These are phyloP conservation scores for Salvia splendens DNA, from an alignment of 257 asterid species.

Conservation along the genomic window DNA sequence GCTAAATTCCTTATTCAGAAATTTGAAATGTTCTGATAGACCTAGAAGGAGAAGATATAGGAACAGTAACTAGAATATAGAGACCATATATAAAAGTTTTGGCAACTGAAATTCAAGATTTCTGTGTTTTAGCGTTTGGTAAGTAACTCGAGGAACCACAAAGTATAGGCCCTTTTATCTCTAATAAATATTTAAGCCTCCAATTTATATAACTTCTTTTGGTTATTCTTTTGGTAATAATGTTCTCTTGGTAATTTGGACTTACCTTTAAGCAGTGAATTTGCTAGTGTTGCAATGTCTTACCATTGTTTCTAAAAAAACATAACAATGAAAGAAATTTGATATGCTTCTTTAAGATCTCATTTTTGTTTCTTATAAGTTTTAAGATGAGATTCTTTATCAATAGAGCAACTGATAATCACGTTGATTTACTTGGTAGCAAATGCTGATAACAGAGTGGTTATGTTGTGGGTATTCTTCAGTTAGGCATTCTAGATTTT, in stretches of 20 bases:
- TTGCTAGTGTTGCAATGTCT: too few species aligned
- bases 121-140: background rate
- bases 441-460: conserved; percentile 1
- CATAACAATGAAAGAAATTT: conserved; percentile 6
- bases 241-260: too few species aligned
- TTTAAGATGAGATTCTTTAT: background rate
- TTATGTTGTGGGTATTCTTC: background rate
- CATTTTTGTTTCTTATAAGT: background rate
- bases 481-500: background rate
- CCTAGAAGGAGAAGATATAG: background rate
- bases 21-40: background rate
- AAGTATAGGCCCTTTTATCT: background rate
- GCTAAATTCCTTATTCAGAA: background rate
- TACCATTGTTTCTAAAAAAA: background rate
- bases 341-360: background rate
- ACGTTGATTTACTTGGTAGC: background rate
- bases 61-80: conserved; percentile 1
- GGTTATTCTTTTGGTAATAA: background rate
- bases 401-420: background rate
- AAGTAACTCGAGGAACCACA: background rate
- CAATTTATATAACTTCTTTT: conserved; percentile 5
- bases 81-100: background rate
- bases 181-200: background rate
- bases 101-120: background rate
- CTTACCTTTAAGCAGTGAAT: too few species aligned